phyloP scores from a whole-genome alignment of 352 stramenopile species.

The Phytophthora europaea region DNA sequence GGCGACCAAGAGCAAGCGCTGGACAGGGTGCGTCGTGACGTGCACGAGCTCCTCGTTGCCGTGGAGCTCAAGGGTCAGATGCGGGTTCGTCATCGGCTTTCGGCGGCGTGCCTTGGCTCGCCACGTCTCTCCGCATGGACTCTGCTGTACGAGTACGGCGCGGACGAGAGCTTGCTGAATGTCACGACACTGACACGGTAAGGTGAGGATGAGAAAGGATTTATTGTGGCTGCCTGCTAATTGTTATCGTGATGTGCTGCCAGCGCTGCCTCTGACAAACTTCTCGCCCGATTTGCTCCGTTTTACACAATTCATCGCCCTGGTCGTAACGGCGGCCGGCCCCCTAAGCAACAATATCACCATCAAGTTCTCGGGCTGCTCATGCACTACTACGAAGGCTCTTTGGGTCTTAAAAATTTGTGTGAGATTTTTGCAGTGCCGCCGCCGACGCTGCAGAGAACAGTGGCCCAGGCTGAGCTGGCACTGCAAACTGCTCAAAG shows the following conservation, averaged over 20 bases:
- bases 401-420: not conserved
- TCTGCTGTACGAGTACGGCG: constrained; percentile 8
- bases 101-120: not conserved
- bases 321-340: not conserved
- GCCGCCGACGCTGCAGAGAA: not conserved
- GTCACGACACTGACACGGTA: constrained; percentile 8
- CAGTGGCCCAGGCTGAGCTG: not conserved
- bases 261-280: not conserved
- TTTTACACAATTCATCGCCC: not conserved
- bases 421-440: constrained; percentile 1
- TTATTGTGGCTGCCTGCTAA: not conserved
- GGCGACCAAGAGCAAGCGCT: not conserved
- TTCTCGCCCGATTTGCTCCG: not conserved
- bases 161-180: constrained; percentile 5
- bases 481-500: not conserved
- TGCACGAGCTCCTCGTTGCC: not conserved
- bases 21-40: not conserved
- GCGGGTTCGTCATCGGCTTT: not conserved
- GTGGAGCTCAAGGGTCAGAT: not conserved
- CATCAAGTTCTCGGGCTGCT: constrained; percentile 3
- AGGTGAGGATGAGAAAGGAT: not conserved
- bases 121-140: constrained; percentile 1
- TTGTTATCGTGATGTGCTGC: not conserved
- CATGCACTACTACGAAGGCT: constrained; percentile 9
- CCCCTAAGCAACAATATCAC: not conserved